Evolutionary conservation across 2,329 filamentous ascomycete genomes (phyloP).

Genomic region (Paradendryphiella salina): DNA sequence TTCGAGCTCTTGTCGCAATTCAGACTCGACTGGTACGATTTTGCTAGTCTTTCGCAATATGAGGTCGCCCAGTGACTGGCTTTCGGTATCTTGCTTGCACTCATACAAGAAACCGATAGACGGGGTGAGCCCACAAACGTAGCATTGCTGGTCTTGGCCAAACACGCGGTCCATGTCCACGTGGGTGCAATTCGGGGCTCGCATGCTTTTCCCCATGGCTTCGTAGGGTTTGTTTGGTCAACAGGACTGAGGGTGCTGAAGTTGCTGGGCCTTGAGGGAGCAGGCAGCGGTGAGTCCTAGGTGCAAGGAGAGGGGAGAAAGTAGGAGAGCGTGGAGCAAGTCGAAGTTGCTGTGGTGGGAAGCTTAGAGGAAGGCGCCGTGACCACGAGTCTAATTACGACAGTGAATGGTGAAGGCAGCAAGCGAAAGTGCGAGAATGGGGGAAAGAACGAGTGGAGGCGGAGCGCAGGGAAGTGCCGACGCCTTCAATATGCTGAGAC

Average conservation of each 20-base stretch:
- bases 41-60: conserved; percentile 1
- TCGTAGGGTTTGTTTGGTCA: conserved; percentile 26
- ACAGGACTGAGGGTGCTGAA: conserved; percentile 6
- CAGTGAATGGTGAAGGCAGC: background rate
- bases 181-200: conserved; percentile 63
- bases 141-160: conserved; percentile 56
- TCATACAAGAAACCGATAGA: conserved; percentile 72
- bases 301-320: background rate
- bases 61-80: conserved; percentile 12
- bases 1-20: conserved; percentile 35
- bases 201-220: conserved; percentile 24
- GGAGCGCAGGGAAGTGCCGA: background rate
- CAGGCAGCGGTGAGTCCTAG: background rate
- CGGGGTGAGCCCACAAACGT: conserved; percentile 60
- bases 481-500: background rate
- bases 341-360: background rate
- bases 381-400: background rate
- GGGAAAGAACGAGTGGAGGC: background rate
- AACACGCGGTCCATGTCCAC: conserved; percentile 69
- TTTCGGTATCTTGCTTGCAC: conserved; percentile 64
- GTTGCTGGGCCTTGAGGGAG: conserved; percentile 15
- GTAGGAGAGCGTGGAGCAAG: background rate
- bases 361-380: background rate
- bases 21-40: conserved; percentile 14
- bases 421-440: background rate